These are phyloP conservation scores for Colletotrichum limetticola DNA, from an alignment of 2,329 filamentous ascomycete species.

Conservation along the genomic window DNA sequence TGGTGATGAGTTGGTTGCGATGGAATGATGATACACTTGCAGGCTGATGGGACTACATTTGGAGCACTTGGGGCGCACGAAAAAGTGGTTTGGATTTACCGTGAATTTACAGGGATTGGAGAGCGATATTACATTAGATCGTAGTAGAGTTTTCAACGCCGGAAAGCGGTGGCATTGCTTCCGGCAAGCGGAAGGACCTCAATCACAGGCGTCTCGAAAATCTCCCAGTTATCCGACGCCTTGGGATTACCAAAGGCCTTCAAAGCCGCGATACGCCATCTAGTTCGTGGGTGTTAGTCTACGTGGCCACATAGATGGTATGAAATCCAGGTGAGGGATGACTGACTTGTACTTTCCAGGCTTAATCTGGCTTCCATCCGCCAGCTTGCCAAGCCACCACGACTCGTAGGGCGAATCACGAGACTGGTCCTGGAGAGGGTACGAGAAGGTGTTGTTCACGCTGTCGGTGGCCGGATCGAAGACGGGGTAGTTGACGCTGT, in stretches of 20 bases:
- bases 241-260: slow-evolving; percentile 53
- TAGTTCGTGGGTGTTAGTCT: background rate
- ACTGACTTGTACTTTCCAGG: slow-evolving; percentile 53
- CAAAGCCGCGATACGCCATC: slow-evolving; percentile 53
- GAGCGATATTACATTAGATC: background rate
- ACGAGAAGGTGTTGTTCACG: slow-evolving; percentile 50
- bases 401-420: slow-evolving; percentile 46
- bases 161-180: background rate
- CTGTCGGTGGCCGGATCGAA: slow-evolving; percentile 48
- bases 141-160: background rate
- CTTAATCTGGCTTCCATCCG: slow-evolving; percentile 52
- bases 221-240: slow-evolving; percentile 53
- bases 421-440: slow-evolving; percentile 48
- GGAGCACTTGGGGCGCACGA: background rate
- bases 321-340: background rate
- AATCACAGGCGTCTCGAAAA: slow-evolving; percentile 48
- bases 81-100: background rate
- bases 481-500: slow-evolving; percentile 22
- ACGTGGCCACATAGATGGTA: background rate
- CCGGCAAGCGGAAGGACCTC: slow-evolving; percentile 39
- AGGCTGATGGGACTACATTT: background rate
- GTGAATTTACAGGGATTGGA: background rate
- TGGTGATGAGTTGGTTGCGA: background rate
- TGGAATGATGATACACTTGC: background rate
- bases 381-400: slow-evolving; percentile 56